Conservation (phyloP, 768 basidiomycete species). For the Candolleomyces efflorescens region DNA sequence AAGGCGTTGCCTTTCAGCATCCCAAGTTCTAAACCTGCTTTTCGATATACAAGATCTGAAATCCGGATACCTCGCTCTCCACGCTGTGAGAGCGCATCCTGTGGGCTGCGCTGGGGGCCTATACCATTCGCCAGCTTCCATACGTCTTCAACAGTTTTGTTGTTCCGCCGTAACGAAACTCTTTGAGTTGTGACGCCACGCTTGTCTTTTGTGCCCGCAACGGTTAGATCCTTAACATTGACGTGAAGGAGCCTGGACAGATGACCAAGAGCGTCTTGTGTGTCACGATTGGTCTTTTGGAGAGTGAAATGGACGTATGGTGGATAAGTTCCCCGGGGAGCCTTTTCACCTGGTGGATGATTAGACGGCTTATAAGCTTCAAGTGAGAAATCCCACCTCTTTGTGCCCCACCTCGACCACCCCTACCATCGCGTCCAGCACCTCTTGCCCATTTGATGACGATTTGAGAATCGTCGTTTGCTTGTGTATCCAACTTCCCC, state of each 20-base stretch:
- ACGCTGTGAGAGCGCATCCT: conserved; percentile 61
- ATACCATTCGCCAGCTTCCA: conserved; percentile 81
- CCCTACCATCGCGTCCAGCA: conserved; percentile 38
- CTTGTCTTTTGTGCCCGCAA: conserved; percentile 98
- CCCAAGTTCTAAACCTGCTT: conserved; percentile 81
- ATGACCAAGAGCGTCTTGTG: conserved; percentile 86
- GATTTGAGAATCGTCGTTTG: conserved; percentile 78
- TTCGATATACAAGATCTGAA: conserved; percentile 83
- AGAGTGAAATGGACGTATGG: conserved; percentile 95
- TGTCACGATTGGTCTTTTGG: conserved; percentile 97
- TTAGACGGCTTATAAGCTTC: neutral
- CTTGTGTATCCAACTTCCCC: conserved; percentile 83
- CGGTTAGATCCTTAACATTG: conserved; percentile 74
- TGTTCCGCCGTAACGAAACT: conserved; percentile 74
- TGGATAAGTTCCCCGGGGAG: conserved; percentile 63
- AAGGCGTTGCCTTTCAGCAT: conserved; percentile 97
- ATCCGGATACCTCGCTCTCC: conserved; percentile 90
- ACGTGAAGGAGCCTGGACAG: conserved; percentile 76
- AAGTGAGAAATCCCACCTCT: conserved; percentile 21
- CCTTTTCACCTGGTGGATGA: conserved; percentile 28
- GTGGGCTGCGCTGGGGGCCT: conserved; percentile 46
- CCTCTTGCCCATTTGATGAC: conserved; percentile 72
- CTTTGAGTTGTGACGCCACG: conserved; percentile 95
- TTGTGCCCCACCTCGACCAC: conserved; percentile 41
- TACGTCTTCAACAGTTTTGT: conserved; percentile 74